Evolutionary conservation across 1,139 yeast genomes (phyloP), one percentile per base, ranked within the genome.

Genomic region (Casaregolazyma suthepensis): DNA sequence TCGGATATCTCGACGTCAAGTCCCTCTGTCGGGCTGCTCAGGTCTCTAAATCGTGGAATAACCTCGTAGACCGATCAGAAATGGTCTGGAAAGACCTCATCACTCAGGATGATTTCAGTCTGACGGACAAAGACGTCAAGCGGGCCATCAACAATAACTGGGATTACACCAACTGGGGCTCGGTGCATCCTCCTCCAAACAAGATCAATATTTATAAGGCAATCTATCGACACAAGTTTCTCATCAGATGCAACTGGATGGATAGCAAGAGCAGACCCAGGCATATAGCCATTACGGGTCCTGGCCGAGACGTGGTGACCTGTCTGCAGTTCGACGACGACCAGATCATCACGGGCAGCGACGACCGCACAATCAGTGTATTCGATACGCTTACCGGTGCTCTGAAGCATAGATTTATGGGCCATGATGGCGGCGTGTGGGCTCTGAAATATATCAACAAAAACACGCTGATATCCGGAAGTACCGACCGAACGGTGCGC

Each of bases 401-500:
- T 48, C 74, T 85, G 47, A 64, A 63, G 45, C 63, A 62, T 31
- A 64, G 68, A 23, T 75, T 93, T 51, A 76, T 78, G 52, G 98
- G 97, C 12, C 99, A 93, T 65, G 96, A 87, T 56, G 98, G 98
- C 48, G 99, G 99, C 26, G 99, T 94, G 9, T 93, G 99, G 99
- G 98, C 99, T 1, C 75, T 93, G 66, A 90, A 93, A 68, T 91
- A 90, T 66, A 80, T 80, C 52, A 88, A 88, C n/a, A 70, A 70
- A 45, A 72, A 71, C 56, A 85, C 87, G 1, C 72, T 91, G 45
- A 95, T 90, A 0, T 85, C 94, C 58, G 98, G 97, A 0, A 85
- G 96, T 1, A 90, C 96, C 0, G 98, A 91, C 70, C 78, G 96
- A 61, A 84, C 95, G 0, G 96, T 91, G 6, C 77, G 97, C 55